Evolutionary conservation across 192 early-diverging fungal species (phyloP).

Genomic region (Coemansia reversa): DNA sequence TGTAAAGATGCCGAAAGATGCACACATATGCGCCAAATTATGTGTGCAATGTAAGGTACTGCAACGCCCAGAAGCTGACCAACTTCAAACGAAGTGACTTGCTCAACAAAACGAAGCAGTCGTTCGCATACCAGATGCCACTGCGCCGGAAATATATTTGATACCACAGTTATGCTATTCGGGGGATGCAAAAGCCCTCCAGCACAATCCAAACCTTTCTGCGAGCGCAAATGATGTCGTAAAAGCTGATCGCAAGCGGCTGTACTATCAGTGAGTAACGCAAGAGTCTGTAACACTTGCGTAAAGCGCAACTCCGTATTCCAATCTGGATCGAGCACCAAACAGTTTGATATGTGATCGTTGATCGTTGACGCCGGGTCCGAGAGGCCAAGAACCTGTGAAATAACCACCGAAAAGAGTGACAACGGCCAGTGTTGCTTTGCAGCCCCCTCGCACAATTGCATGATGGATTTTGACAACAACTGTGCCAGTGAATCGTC

Average conservation of each 20-base stretch:
- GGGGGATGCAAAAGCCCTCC: not conserved
- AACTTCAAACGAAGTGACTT: conserved; percentile 16
- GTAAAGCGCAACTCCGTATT: conserved; percentile 28
- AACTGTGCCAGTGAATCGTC: conserved; percentile 9
- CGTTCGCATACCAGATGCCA: conserved; percentile 23
- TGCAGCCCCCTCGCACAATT: conserved; percentile 28
- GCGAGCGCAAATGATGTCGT: conserved; percentile 3
- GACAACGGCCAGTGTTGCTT: conserved; percentile 22
- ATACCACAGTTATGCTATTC: not conserved
- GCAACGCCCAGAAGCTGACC: conserved; percentile 1
- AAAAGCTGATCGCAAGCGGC: conserved; percentile 11
- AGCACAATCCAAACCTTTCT: not conserved
- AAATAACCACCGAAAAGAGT: conserved; percentile 14
- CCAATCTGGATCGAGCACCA: conserved; percentile 26
- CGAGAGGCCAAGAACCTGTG: conserved; percentile 6
- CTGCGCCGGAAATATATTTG: conserved; percentile 24
- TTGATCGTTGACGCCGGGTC: not conserved
- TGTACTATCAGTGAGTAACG: conserved; percentile 9
- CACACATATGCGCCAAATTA: conserved; percentile 7
- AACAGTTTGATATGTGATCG: not conserved
- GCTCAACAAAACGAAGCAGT: conserved; percentile 24
- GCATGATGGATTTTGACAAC: conserved; percentile 10
- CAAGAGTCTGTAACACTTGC: conserved; percentile 25
- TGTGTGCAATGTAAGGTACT: conserved; percentile 36
- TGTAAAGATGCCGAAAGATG: not conserved